Evolutionary conservation across 495 filamentous ascomycete species (phyloP).

Genomic region (Penicillium bovifimosum): DNA sequence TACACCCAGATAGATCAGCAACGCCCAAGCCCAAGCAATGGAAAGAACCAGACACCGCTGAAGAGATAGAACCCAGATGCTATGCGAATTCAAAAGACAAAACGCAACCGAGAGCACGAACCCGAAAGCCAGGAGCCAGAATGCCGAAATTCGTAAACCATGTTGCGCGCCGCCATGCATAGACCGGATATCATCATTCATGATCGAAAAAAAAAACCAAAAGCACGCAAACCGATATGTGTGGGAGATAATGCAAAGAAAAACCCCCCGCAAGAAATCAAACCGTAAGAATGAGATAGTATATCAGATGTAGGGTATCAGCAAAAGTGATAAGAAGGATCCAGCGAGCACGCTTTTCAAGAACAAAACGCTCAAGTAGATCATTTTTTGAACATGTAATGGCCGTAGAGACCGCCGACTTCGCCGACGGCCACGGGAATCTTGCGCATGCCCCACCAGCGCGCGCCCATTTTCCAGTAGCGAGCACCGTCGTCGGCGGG

Average conservation of each 20-base stretch:
- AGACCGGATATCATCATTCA: slow-evolving; percentile 31
- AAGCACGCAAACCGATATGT: neutral
- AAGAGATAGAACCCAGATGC: slow-evolving; percentile 24
- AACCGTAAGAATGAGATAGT: neutral
- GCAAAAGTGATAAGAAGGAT: slow-evolving; percentile 11
- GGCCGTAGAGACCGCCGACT: slow-evolving; percentile 81
- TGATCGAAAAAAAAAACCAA: slow-evolving; percentile 15
- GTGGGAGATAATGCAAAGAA: neutral
- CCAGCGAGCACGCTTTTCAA: slow-evolving; percentile 16
- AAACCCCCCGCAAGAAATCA: slow-evolving; percentile 1
- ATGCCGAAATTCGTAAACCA: slow-evolving; percentile 32
- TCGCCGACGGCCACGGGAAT: slow-evolving; percentile 71
- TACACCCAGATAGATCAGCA: neutral
- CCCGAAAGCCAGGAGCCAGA: slow-evolving; percentile 28
- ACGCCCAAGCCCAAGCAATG: slow-evolving; percentile 10
- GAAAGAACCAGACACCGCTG: slow-evolving; percentile 15
- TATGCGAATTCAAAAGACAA: slow-evolving; percentile 23
- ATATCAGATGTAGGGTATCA: slow-evolving; percentile 23
- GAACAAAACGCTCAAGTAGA: slow-evolving; percentile 18
- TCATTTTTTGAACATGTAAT: slow-evolving; percentile 76
- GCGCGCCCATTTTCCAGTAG: slow-evolving; percentile 85
- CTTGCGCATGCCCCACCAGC: slow-evolving; percentile 84
- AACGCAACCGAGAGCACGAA: slow-evolving; percentile 30
- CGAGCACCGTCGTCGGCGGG: slow-evolving; percentile 48
- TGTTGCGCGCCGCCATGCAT: slow-evolving; percentile 32